Percentiles rank a stretch among this genome's conserved stretches.
Evolutionary conservation across 1,284 basidiomycete genomes (phyloP).

Genomic region (Naganishia sp.): DNA sequence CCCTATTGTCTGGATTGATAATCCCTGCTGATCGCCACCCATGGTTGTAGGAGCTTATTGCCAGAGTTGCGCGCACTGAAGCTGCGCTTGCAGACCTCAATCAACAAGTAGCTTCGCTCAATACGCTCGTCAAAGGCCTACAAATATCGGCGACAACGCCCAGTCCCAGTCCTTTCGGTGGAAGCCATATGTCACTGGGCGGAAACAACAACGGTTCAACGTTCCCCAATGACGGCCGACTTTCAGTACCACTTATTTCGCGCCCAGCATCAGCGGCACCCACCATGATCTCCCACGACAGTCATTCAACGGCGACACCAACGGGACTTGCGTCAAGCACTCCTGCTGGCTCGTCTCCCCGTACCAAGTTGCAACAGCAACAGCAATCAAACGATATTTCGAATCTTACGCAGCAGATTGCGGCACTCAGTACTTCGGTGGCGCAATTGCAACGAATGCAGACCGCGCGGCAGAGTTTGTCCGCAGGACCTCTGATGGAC

Average conservation of each 20-base stretch:
- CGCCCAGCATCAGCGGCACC: slow-evolving; percentile 5
- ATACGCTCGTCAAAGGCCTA: slow-evolving; percentile 31
- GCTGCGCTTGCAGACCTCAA: slow-evolving; percentile 30
- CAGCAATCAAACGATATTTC: slow-evolving; percentile 64
- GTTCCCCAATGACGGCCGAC: slow-evolving; percentile 16
- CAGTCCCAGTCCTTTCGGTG: slow-evolving; percentile 16
- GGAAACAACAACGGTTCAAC: slow-evolving; percentile 8
- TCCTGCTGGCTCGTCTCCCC: not conserved
- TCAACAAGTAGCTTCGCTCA: slow-evolving; percentile 30
- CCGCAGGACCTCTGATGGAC: slow-evolving; percentile 15
- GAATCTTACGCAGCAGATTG: slow-evolving; percentile 74
- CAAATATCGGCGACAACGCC: slow-evolving; percentile 26
- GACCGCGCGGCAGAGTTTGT: slow-evolving; percentile 12
- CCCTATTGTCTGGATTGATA: not conserved
- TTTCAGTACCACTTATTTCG: slow-evolving; percentile 12
- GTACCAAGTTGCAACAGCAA: slow-evolving; percentile 36
- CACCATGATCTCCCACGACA: not conserved
- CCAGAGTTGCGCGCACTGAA: slow-evolving; percentile 30
- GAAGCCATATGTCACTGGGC: not conserved
- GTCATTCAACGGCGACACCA: slow-evolving; percentile 14
- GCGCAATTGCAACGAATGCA: slow-evolving; percentile 58
- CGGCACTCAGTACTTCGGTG: slow-evolving; percentile 79
- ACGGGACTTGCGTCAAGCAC: not conserved
- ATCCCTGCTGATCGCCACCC: not conserved
- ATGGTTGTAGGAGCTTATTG: slow-evolving; percentile 24